Evolutionary conservation across 306 rosid species (phyloP), one percentile per base, ranked within the genome.

Genomic region (Cucumis hystrix): DNA sequence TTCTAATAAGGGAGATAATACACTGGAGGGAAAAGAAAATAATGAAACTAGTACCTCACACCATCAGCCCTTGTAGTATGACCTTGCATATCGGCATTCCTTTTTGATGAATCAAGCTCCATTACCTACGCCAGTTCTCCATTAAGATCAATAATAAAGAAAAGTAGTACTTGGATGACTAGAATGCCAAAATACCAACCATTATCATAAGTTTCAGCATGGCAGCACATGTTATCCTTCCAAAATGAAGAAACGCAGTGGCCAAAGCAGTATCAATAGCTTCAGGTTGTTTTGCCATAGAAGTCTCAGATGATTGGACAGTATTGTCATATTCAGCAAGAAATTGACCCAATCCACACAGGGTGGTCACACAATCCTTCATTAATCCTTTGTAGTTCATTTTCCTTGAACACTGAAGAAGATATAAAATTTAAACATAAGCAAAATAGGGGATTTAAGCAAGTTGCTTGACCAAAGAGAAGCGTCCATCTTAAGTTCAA

Each of bases 31-130:
- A 9, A 25, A 28, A 74, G 79, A 74, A 77, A 69, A 15, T 74
- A 10, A 74, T 39, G 55, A 78, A 84, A 77, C 33, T 77, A 18
- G 47, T 78, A 90, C 98, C 98, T 92, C 77, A 86, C 79, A 73
- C 93, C 83, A 86, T 94, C 98, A 39, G 87, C 88, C 83, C 98
- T 89, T 62, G 88, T 85, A 47, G 91, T 89, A 70, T 71, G 82
- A 84, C 93, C 93, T 80, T 83, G 83, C 79, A 54, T 79, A 41
- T 88, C 95, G 33, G 97, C 97, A 82, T 84, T 79, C 85, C 86
- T 85, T 87, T 84, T 94, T 35, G 89, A 87, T 76, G 61, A 56
- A 86, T 94, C 98, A 64, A 94, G 93, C 87, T 88, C 90, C 91
- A 90, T 80, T 43, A 89, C 84, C 98, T 92, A 79, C 75, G 83